Conservation (phyloP, 345 rosid genomes). For the Moringa oleifera region DNA sequence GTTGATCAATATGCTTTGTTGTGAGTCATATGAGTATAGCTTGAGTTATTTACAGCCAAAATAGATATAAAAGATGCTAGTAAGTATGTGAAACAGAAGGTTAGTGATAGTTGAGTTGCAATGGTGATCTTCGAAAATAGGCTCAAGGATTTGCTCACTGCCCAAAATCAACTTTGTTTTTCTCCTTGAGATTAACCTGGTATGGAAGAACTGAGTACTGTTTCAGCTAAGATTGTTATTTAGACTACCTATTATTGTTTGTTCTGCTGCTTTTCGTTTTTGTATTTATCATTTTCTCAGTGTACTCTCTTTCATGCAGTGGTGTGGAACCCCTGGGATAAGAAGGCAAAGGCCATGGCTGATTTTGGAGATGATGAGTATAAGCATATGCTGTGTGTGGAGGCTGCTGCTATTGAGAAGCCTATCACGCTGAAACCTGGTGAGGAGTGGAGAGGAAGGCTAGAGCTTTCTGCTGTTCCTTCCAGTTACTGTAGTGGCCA, state of each 20-base stretch:
- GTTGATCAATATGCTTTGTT: too few relatives aligned
- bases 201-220: too few relatives aligned
- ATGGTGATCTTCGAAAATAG: too few relatives aligned
- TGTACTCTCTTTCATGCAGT: slow-evolving; percentile 44
- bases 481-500: slow-evolving; percentile 96
- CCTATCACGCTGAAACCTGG: slow-evolving; percentile 86
- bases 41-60: too few relatives aligned
- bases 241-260: background rate
- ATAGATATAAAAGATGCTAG: too few relatives aligned
- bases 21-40: too few relatives aligned
- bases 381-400: slow-evolving; percentile 93
- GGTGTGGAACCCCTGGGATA: slow-evolving; percentile 99
- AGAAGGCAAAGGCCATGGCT: slow-evolving; percentile 73
- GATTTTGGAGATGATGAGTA: slow-evolving; percentile 96
- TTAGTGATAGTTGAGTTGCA: too few relatives aligned
- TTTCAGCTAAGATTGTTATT: too few relatives aligned
- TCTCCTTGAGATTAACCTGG: too few relatives aligned
- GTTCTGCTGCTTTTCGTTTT: background rate
- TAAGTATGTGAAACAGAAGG: too few relatives aligned
- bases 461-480: slow-evolving; percentile 84
- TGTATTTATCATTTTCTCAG: background rate
- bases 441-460: slow-evolving; percentile 94
- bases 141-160: too few relatives aligned
- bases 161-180: too few relatives aligned
- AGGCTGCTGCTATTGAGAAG: slow-evolving; percentile 79